phyloP scores from a whole-genome alignment of 352 stramenopile genomes.

The Plasmopara viticola region DNA sequence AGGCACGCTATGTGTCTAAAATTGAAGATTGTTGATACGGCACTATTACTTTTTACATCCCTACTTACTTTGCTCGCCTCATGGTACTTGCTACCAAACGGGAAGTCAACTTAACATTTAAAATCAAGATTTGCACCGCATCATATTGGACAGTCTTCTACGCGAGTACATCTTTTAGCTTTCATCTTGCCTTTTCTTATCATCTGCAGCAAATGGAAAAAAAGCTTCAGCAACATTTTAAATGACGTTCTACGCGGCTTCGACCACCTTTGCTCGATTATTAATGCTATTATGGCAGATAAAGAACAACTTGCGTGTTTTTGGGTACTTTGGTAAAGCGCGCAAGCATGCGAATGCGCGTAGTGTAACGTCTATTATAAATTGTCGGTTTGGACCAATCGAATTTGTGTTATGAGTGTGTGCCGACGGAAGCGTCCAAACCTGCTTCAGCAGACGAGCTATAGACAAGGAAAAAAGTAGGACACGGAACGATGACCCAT shows the following conservation, averaged over 20 bases:
- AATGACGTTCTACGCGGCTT: conserved; percentile 32
- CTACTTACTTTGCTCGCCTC: conserved; percentile 36
- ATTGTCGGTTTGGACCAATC: conserved; percentile 29
- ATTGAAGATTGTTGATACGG: conserved; percentile 33
- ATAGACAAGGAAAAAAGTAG: conserved; percentile 42
- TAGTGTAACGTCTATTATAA: conserved; percentile 22
- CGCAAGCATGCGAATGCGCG: conserved; percentile 29
- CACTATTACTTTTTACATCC: conserved; percentile 36
- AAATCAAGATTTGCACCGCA: conserved; percentile 25
- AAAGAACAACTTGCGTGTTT: conserved; percentile 28
- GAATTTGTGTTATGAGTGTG: conserved; percentile 37
- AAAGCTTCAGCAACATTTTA: conserved; percentile 22
- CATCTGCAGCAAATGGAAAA: conserved; percentile 6
- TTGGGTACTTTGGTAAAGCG: conserved; percentile 35
- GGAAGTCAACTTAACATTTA: too few species aligned
- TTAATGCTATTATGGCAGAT: conserved; percentile 41
- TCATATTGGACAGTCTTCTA: neutral
- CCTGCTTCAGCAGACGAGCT: conserved; percentile 42
- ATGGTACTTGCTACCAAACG: conserved; percentile 39
- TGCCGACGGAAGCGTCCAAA: conserved; percentile 27
- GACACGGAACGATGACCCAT: conserved; percentile 32
- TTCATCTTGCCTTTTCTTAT: conserved; percentile 6
- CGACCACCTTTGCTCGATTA: conserved; percentile 18
- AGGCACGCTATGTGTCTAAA: conserved; percentile 44
- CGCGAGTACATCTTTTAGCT: neutral